Percentiles rank a stretch among this genome's conserved stretches.
phyloP scores from a whole-genome alignment of 139 green algal genomes.

The Chlorella sp. region DNA sequence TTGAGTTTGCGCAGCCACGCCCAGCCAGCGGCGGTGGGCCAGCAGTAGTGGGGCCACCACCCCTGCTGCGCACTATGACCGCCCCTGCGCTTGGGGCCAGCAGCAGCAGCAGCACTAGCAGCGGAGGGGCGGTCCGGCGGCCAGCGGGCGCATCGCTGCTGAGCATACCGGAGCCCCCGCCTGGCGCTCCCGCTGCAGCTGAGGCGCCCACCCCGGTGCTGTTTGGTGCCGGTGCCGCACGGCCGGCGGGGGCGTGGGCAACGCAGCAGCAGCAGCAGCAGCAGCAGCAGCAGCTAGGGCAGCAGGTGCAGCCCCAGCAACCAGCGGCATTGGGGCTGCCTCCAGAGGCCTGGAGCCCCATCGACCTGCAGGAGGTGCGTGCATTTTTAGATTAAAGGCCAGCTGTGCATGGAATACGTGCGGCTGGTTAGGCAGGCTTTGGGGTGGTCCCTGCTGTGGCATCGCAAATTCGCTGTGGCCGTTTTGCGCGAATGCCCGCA shows the following conservation, averaged over 20 bases:
- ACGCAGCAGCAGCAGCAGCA: slow-evolving; percentile 4
- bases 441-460: background rate
- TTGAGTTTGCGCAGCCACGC: too few relatives aligned
- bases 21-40: background rate
- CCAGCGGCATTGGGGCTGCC: background rate
- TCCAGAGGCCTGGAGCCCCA: slow-evolving; percentile 15
- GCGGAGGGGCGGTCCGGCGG: background rate
- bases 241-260: background rate
- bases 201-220: slow-evolving; percentile 10
- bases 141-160: background rate
- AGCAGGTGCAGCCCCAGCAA: background rate
- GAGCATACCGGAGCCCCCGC: background rate
- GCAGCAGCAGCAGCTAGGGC: background rate
- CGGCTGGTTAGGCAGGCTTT: background rate
- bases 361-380: slow-evolving; percentile 24
- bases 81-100: too few relatives aligned
- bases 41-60: background rate
- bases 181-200: background rate
- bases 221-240: background rate
- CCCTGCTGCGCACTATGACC: background rate
- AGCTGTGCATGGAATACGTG: too few relatives aligned
- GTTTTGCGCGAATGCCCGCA: too few relatives aligned
- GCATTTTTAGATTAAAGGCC: too few relatives aligned
- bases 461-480: background rate
- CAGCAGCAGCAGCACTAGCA: background rate